phyloP scores from a whole-genome alignment of 176 grass and related monocot genomes.

The Typha latifolia region DNA sequence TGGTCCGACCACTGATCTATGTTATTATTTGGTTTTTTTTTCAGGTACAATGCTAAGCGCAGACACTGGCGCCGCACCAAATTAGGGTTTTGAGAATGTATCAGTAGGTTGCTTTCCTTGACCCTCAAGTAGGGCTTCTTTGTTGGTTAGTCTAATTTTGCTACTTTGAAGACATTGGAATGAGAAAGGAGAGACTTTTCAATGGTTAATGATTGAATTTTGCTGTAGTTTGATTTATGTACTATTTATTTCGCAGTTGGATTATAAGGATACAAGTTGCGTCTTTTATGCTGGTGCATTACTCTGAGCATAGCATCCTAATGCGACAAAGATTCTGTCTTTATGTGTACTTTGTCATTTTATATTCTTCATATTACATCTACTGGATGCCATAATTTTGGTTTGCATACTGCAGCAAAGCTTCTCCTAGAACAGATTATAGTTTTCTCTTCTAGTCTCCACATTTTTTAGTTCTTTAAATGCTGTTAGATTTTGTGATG shows the following conservation, averaged over 20 bases:
- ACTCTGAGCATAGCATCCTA: too few species aligned
- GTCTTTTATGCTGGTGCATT: not conserved
- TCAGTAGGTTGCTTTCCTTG: not conserved
- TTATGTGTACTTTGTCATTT: too few species aligned
- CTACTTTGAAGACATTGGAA: not conserved
- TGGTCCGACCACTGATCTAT: not conserved
- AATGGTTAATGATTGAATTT: too few species aligned
- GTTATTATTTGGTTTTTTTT: not conserved
- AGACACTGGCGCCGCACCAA: slow-evolving; percentile 26
- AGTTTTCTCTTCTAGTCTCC: too few species aligned
- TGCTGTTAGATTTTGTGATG: too few species aligned
- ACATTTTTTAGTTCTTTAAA: too few species aligned
- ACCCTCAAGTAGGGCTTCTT: not conserved
- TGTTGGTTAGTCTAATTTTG: not conserved
- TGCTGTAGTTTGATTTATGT: too few species aligned
- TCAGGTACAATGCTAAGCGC: slow-evolving; percentile 24
- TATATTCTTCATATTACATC: too few species aligned
- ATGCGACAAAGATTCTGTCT: too few species aligned
- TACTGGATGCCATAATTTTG: too few species aligned
- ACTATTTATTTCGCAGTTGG: not conserved
- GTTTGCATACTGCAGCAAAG: too few species aligned
- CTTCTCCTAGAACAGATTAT: too few species aligned
- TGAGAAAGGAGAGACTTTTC: not conserved
- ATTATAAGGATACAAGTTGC: not conserved
- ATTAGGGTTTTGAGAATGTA: slow-evolving; percentile 14